Evolutionary conservation across 2,329 filamentous ascomycete species (phyloP).

Genomic region (Apiospora pterosperma): DNA sequence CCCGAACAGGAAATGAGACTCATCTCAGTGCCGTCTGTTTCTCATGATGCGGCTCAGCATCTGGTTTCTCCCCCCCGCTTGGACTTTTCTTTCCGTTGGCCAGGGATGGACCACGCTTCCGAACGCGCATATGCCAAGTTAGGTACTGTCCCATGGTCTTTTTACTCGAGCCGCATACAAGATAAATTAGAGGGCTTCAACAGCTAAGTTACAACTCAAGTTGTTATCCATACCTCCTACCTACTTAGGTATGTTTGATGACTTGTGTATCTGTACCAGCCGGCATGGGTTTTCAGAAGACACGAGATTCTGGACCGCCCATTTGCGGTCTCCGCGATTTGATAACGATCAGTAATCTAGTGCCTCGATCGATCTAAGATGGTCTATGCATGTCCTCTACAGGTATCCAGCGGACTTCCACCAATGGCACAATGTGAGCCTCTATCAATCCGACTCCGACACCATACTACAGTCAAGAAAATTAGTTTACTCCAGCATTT

Average conservation of each 20-base stretch:
- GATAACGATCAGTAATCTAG: background rate
- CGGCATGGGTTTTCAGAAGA: background rate
- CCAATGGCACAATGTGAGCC: too few relatives aligned
- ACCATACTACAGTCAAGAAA: background rate
- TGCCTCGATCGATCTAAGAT: background rate
- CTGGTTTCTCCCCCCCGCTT: background rate
- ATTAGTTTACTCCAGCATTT: background rate
- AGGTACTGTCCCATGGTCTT: background rate
- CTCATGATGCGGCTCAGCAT: background rate
- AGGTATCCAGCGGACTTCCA: background rate
- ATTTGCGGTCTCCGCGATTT: background rate
- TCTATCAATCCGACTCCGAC: background rate
- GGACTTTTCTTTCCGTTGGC: background rate
- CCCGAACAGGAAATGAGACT: background rate
- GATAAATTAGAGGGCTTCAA: background rate
- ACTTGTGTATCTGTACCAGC: background rate
- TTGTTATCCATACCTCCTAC: too few relatives aligned
- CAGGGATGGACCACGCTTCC: too few relatives aligned
- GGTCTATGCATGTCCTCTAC: background rate
- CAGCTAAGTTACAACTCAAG: background rate
- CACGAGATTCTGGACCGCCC: background rate
- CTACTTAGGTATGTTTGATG: background rate
- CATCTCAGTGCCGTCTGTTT: background rate
- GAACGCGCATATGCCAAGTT: background rate
- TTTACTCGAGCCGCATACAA: background rate